phyloP scores from a whole-genome alignment of 306 rosid genomes.

The Pachyrhizus erosus region DNA sequence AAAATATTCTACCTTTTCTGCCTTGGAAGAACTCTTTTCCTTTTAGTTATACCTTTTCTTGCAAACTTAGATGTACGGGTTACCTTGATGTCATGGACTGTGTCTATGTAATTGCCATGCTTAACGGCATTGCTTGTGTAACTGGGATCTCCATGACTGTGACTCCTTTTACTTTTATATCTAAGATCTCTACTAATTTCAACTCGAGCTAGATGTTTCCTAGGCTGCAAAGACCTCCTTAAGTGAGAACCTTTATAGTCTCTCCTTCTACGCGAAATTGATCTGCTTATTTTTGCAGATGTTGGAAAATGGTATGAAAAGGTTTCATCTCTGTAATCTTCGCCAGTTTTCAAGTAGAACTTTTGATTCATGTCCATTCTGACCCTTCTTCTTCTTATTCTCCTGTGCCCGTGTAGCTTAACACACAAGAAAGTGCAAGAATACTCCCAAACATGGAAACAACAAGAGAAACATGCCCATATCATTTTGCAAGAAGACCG shows the following conservation, averaged over 20 bases:
- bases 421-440: conserved; percentile 61
- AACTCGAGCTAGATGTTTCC: conserved; percentile 52
- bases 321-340: conserved; percentile 41
- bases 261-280: conserved; percentile 49
- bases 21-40: conserved; percentile 39
- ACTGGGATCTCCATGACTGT: conserved; percentile 6
- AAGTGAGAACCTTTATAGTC: conserved; percentile 51
- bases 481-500: conserved; percentile 53
- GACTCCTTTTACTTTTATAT: conserved; percentile 42
- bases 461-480: conserved; percentile 60
- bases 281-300: conserved; percentile 28
- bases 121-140: not conserved
- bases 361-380: conserved; percentile 42
- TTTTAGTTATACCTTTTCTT: conserved; percentile 46
- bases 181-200: conserved; percentile 50
- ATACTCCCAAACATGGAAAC: conserved; percentile 51
- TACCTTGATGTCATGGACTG: conserved; percentile 50
- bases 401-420: conserved; percentile 44
- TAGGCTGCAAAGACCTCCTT: conserved; percentile 59
- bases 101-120: conserved; percentile 35
- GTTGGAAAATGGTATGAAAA: conserved; percentile 34
- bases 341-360: conserved; percentile 19
- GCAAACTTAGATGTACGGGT: conserved; percentile 54
- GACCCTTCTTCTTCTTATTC: conserved; percentile 46
- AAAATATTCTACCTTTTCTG: conserved; percentile 13